phyloP scores from a whole-genome alignment of 83 land plant genomes.

The Thuja plicata region DNA sequence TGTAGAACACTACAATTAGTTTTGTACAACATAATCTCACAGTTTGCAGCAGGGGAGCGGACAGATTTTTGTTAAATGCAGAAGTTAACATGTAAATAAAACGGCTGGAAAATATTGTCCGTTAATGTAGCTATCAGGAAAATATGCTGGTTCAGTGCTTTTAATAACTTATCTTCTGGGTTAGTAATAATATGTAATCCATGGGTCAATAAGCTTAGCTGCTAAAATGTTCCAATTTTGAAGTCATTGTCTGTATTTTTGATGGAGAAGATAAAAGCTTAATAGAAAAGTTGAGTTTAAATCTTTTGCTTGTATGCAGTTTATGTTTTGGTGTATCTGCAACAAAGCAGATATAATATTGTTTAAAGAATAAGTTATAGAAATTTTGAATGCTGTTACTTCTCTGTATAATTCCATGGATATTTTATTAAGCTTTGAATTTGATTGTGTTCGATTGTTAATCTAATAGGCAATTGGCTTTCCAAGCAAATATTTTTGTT shows the following conservation, averaged over 20 bases:
- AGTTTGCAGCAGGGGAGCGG: not conserved
- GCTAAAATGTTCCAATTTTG: not conserved
- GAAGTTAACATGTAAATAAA: not conserved
- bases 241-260: not conserved
- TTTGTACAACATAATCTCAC: not conserved
- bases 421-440: not conserved
- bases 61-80: not conserved
- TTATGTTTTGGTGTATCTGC: not conserved
- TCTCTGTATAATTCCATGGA: not conserved
- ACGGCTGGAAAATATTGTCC: not conserved
- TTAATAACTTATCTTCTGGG: not conserved
- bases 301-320: not conserved
- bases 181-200: not conserved
- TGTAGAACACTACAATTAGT: not conserved
- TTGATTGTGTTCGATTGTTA: not conserved
- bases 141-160: not conserved
- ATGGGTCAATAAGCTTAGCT: not conserved
- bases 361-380: not conserved
- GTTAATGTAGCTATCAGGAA: not conserved
- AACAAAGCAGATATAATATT: not conserved
- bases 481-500: not conserved
- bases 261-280: not conserved
- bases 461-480: not conserved
- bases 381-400: not conserved
- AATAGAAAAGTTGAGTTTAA: not conserved